Evolutionary conservation across 1,284 basidiomycete genomes (phyloP).

Genomic region (Gomphus bonarii): DNA sequence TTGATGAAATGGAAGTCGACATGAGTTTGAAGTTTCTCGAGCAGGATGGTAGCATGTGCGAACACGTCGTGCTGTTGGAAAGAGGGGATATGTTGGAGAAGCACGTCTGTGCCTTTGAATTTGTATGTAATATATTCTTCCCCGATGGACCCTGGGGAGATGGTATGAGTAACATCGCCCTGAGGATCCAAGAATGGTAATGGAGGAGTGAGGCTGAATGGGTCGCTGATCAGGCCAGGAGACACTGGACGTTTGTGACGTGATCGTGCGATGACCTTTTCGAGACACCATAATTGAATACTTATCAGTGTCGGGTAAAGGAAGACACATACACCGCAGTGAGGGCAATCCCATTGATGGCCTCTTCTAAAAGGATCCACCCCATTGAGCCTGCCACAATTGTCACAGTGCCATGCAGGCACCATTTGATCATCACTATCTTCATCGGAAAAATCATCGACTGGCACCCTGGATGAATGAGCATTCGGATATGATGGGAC

Average conservation of each 20-base stretch:
- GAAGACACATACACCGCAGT: neutral
- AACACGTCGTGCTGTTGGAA: neutral
- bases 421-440: neutral
- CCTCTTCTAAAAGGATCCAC: neutral
- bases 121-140: neutral
- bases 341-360: neutral
- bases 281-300: neutral
- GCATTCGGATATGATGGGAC: neutral
- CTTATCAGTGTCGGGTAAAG: neutral
- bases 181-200: neutral
- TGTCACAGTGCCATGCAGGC: neutral
- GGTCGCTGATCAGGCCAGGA: neutral
- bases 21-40: neutral
- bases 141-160: neutral
- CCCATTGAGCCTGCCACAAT: slow-evolving; percentile 4
- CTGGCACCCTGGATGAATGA: neutral
- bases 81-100: neutral
- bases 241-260: neutral
- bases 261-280: neutral
- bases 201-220: neutral
- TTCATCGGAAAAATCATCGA: neutral
- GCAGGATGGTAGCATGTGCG: neutral
- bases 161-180: neutral
- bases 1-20: neutral
- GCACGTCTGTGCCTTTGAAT: neutral